Evolutionary conservation across 1,139 yeast species (phyloP).

Genomic region (Trichomonascaceae sp.): DNA sequence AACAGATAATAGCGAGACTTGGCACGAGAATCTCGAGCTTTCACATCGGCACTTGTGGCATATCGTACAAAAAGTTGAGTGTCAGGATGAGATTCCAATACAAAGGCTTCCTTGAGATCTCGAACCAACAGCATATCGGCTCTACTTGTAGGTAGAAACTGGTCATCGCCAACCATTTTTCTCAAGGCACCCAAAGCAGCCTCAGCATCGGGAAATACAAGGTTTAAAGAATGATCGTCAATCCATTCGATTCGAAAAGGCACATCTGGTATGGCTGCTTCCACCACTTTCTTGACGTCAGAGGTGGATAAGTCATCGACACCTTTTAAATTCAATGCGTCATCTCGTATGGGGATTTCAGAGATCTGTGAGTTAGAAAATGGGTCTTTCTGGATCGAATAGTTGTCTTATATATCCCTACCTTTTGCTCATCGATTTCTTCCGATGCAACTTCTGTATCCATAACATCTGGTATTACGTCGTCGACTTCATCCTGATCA

Average conservation of each 20-base stretch:
- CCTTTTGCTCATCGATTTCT: neutral
- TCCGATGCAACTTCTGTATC: neutral
- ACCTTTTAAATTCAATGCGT: conserved; percentile 52
- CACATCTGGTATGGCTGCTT: conserved; percentile 41
- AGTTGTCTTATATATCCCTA: neutral
- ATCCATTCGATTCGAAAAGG: conserved; percentile 61
- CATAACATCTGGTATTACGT: neutral
- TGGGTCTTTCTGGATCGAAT: neutral
- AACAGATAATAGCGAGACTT: conserved; percentile 62
- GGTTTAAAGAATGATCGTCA: conserved; percentile 53
- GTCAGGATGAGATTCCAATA: neutral
- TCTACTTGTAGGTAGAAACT: conserved; percentile 25
- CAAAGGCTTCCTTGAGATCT: conserved; percentile 23
- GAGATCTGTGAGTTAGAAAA: neutral
- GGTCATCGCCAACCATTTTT: conserved; percentile 17
- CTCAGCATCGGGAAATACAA: conserved; percentile 46
- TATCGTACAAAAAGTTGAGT: conserved; percentile 37
- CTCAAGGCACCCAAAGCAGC: conserved; percentile 39
- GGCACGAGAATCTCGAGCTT: conserved; percentile 52
- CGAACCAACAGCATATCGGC: conserved; percentile 30
- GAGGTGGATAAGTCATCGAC: conserved; percentile 64
- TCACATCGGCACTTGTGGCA: conserved; percentile 50
- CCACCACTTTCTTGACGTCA: conserved; percentile 54
- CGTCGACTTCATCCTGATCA: neutral
- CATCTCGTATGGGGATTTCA: conserved; percentile 25